Percentiles rank a stretch among this genome's conserved stretches.
Conservation (phyloP, 1,284 basidiomycete species). For the Heterobasidion parviporum region DNA sequence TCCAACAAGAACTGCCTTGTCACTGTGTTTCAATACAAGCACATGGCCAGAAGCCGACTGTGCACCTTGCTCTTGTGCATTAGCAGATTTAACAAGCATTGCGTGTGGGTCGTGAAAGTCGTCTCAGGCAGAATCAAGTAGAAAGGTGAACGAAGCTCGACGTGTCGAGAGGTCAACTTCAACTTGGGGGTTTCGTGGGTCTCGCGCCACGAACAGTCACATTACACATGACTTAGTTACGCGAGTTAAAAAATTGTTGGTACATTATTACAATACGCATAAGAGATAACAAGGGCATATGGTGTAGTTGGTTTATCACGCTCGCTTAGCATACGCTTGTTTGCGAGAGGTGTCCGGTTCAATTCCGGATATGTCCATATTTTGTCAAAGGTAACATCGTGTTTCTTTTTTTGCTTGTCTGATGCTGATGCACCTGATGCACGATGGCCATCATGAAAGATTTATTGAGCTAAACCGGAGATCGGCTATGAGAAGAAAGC, state of each 20-base stretch:
- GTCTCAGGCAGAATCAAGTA: neutral
- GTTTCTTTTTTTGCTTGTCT: neutral
- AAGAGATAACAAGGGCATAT: neutral
- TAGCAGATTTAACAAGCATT: neutral
- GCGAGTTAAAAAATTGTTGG: too few relatives aligned
- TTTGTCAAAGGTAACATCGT: neutral
- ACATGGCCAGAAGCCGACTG: neutral
- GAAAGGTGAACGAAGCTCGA: neutral
- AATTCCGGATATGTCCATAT: conserved; percentile 5
- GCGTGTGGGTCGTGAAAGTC: neutral
- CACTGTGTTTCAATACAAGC: conserved; percentile 5
- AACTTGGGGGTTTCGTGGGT: neutral
- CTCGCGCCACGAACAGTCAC: too few relatives aligned
- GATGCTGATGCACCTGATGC: neutral
- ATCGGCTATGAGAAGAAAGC: neutral
- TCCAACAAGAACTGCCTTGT: conserved; percentile 7
- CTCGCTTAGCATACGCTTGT: conserved; percentile 1
- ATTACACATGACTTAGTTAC: too few relatives aligned
- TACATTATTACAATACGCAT: too few relatives aligned
- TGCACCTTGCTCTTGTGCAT: neutral
- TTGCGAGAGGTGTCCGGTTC: conserved; percentile 6
- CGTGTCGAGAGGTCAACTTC: neutral
- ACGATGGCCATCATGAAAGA: neutral
- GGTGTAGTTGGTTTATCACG: conserved; percentile 7
- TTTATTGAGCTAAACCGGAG: neutral